A percentile compares a stretch with the other conserved stretches of the same genome.
Conservation (phyloP, 2,329 filamentous ascomycete species). For the Arachnopeziza araneosa region DNA sequence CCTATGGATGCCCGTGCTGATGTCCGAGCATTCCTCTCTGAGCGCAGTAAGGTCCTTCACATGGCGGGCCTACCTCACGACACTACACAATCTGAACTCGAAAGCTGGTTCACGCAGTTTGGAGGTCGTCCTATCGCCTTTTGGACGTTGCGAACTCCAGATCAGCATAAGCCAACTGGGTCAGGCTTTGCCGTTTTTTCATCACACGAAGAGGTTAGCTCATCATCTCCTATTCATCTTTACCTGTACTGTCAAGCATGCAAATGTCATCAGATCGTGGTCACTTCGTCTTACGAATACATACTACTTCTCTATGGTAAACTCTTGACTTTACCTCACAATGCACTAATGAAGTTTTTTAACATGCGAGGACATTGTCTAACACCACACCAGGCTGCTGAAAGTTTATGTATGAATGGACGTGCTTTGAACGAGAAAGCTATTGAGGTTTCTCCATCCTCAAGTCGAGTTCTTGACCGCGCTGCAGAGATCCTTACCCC, state of each 20-base stretch:
- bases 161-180: conserved; percentile 99
- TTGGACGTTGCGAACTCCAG: conserved; percentile 95
- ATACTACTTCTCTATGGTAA: conserved; percentile 29
- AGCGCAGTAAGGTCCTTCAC: conserved; percentile 96
- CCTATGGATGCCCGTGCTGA: conserved; percentile 97
- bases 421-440: conserved; percentile 97
- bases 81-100: conserved; percentile 95
- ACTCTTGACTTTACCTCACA: conserved; percentile 5
- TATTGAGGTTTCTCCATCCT: conserved; percentile 96
- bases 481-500: conserved; percentile 94
- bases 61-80: conserved; percentile 97
- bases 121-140: conserved; percentile 96
- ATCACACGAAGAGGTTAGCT: conserved; percentile 87
- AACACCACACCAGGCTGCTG: conserved; percentile 65
- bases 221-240: conserved; percentile 20
- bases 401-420: conserved; percentile 98
- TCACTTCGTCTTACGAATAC: conserved; percentile 25
- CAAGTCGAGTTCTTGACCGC: conserved; percentile 91
- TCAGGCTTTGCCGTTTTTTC: conserved; percentile 98
- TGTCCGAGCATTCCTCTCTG: conserved; percentile 89
- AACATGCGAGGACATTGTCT: conserved; percentile 16
- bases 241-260: conserved; percentile 25
- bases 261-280: conserved; percentile 23
- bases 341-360: not conserved
- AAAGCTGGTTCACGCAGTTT: conserved; percentile 99